Evolutionary conservation across 2,329 filamentous ascomycete species (phyloP).

Genomic region (Colletotrichum tanaceti): DNA sequence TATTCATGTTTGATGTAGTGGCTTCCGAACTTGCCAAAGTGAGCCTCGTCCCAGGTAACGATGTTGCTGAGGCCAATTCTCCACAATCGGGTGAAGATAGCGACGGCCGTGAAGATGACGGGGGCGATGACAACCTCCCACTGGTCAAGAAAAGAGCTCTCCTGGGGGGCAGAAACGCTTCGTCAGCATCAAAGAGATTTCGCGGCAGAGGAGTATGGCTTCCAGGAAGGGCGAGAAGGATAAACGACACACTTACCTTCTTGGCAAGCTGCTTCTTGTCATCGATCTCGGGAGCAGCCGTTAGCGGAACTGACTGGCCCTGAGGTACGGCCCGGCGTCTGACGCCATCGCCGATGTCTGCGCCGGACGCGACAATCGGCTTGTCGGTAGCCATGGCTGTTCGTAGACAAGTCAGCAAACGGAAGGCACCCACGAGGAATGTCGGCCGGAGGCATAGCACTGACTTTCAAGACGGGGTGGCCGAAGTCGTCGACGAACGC

Average conservation of each 20-base stretch:
- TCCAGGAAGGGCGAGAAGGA: background rate
- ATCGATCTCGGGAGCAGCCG: constrained; percentile 59
- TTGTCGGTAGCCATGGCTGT: constrained; percentile 65
- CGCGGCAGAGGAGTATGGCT: background rate
- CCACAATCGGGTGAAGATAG: constrained; percentile 75
- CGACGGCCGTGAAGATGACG: constrained; percentile 69
- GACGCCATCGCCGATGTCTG: constrained; percentile 67
- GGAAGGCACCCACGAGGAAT: constrained; percentile 14
- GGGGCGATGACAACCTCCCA: constrained; percentile 73
- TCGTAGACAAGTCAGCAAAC: constrained; percentile 30
- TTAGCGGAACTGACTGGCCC: constrained; percentile 52
- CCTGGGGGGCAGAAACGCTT: constrained; percentile 45
- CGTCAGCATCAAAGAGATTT: constrained; percentile 42
- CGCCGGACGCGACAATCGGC: constrained; percentile 69
- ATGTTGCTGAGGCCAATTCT: constrained; percentile 77
- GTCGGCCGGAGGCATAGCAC: background rate
- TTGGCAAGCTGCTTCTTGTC: constrained; percentile 70
- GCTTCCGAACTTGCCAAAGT: constrained; percentile 97
- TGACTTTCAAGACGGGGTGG: constrained; percentile 27
- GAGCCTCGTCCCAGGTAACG: constrained; percentile 75
- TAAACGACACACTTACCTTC: constrained; percentile 58
- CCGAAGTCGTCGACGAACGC: constrained; percentile 34
- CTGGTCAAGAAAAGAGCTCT: constrained; percentile 70
- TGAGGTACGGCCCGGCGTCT: constrained; percentile 66
- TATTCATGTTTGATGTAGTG: constrained; percentile 99